phyloP scores from a whole-genome alignment of 1,139 yeast genomes.

The Kluyveromyces sp. region DNA sequence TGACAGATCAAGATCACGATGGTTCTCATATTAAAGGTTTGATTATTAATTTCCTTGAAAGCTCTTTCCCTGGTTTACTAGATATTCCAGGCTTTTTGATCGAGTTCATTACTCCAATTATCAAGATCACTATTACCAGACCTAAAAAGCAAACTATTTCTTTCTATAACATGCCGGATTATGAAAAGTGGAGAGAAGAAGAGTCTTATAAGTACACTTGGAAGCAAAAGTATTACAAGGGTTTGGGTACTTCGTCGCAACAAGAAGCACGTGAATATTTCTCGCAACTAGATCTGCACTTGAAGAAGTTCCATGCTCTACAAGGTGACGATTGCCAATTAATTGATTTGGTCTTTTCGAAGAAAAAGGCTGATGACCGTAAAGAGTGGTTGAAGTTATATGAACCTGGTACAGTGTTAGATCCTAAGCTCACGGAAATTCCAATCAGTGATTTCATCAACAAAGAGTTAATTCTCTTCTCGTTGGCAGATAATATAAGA shows the following conservation, averaged over 20 bases:
- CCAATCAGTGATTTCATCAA: constrained; percentile 93
- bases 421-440: constrained; percentile 66
- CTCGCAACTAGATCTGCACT: constrained; percentile 74
- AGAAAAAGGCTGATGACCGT: constrained; percentile 93
- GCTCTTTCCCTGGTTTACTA: constrained; percentile 89
- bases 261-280: constrained; percentile 87
- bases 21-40: constrained; percentile 98
- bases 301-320: constrained; percentile 77
- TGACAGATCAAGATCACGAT: constrained; percentile 99
- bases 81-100: constrained; percentile 86
- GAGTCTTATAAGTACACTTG: constrained; percentile 74
- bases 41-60: constrained; percentile 84
- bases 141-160: constrained; percentile 60
- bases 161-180: constrained; percentile 94
- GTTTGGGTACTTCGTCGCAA: constrained; percentile 88
- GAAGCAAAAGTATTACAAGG: constrained; percentile 95
- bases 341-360: constrained; percentile 90
- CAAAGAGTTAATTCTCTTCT: constrained; percentile 87
- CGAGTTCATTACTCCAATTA: constrained; percentile 95
- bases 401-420: constrained; percentile 87
- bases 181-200: constrained; percentile 84
- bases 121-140: constrained; percentile 71
- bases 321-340: constrained; percentile 72
- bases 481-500: constrained; percentile 94
- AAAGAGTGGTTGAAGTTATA: constrained; percentile 92